Base-by-base conservation (phyloP, 176 grass and related monocot genomes). In the Chrysopogon serrulatus region DNA sequence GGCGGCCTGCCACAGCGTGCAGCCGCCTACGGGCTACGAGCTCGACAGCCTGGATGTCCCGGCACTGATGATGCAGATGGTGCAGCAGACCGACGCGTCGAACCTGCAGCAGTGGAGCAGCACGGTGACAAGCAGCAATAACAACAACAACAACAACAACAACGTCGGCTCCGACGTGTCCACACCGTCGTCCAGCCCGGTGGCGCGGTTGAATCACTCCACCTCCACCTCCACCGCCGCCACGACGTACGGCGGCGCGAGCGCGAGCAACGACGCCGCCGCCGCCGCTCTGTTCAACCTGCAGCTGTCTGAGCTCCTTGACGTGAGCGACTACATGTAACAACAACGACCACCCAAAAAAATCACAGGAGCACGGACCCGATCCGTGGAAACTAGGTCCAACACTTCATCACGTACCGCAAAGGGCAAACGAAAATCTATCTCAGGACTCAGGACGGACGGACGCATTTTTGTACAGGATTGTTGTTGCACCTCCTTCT, bases 101-200 rank as follows among this genome's bases (percentile, higher is more conserved):
- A 83, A 88, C 63, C 44, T 67, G n/a, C 88, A 74, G 75, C 80
- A 74, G 76, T 91, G 79, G 79, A 83, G 51, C 61, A 51, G 66
- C 66, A 76, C 82, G 32, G 40, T 71, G 49, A 53, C 77, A 3
- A 77, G 87, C 68, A 82, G 42, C 68, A 82, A 42, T 57, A 36
- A 36, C n/a, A n/a, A n/a, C n/a, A n/a, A n/a, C n/a, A n/a, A n/a
- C 35, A 36, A 36, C 35, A 65, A 84, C 87, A 75, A 48, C 44
- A 83, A 56, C 82, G 63, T 84, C 30, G 63, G 72, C 42, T 94
- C 87, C 26, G 72, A 82, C 73, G 74, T 91, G 11, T 89, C 87
- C 60, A 91, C 92, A 5, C 92, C 92, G 11, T 85, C 89, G 1
- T 94, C 89, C 1, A 91, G 92, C 57, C 83, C 72, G 21, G 72